Percentiles rank a stretch among this genome's conserved stretches.
These are phyloP conservation scores for Nakazawaea ishiwadae DNA, from an alignment of 805 yeast genomes.

Conservation along the genomic window DNA sequence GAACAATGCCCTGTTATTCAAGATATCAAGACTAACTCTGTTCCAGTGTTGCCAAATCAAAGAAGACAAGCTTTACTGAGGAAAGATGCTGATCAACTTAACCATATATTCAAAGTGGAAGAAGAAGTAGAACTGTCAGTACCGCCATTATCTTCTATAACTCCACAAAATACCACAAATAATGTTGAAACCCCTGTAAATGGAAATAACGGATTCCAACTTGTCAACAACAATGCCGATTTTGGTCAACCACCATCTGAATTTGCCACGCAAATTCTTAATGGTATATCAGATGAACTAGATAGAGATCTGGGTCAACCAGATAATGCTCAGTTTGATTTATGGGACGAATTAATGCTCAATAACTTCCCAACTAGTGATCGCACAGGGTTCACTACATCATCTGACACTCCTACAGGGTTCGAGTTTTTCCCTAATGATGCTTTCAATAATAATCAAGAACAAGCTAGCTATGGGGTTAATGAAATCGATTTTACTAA, in stretches of 20 bases:
- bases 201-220: not conserved
- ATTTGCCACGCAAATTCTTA: constrained; percentile 10
- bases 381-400: not conserved
- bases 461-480: constrained; percentile 12
- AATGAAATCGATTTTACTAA: constrained; percentile 35
- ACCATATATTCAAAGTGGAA: too few species aligned
- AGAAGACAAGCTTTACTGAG: constrained; percentile 5
- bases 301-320: not conserved
- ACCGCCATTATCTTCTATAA: constrained; percentile 13
- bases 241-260: constrained; percentile 6
- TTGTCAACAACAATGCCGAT: not conserved
- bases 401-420: not conserved
- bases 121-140: too few species aligned
- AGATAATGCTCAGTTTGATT: constrained; percentile 20
- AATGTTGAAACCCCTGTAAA: too few species aligned
- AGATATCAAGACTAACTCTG: constrained; percentile 12
- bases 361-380: constrained; percentile 21
- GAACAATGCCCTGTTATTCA: constrained; percentile 16
- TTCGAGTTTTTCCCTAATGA: constrained; percentile 9
- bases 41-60: constrained; percentile 12
- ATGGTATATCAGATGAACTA: constrained; percentile 7
- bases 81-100: constrained; percentile 1
- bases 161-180: not conserved
- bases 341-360: constrained; percentile 28
- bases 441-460: not conserved